Conservation (phyloP, 2,329 filamentous ascomycete species). For the Thermochaetoides dissita region DNA sequence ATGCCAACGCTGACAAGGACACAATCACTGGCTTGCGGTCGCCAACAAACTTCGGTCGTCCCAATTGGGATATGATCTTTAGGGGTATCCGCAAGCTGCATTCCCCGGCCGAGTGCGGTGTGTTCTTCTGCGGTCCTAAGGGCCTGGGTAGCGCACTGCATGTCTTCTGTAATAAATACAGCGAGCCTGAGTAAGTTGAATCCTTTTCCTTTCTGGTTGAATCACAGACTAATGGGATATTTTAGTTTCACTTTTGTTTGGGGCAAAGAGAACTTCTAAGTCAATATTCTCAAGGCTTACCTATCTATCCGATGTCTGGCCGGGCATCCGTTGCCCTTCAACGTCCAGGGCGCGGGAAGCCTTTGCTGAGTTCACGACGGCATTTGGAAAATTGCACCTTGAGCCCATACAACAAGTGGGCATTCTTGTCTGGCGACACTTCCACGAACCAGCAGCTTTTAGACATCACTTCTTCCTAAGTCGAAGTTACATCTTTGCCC, state of each 20-base stretch:
- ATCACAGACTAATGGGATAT: too few species aligned
- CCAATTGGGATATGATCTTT: conserved; percentile 88
- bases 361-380: background rate
- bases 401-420: too few species aligned
- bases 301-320: background rate
- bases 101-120: conserved; percentile 56
- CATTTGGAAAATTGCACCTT: too few species aligned
- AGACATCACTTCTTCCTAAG: too few species aligned
- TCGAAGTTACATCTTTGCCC: too few species aligned
- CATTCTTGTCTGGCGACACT: too few species aligned
- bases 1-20: conserved; percentile 70
- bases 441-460: too few species aligned
- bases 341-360: background rate
- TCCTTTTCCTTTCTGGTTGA: too few species aligned
- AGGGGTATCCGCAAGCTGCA: conserved; percentile 69
- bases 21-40: conserved; percentile 70
- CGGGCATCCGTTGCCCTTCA: background rate
- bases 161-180: conserved; percentile 79
- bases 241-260: conserved; percentile 49
- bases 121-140: conserved; percentile 81
- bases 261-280: conserved; percentile 56
- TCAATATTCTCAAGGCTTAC: too few species aligned
- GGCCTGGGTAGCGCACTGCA: conserved; percentile 62
- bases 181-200: conserved; percentile 56
- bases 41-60: conserved; percentile 72